Evolutionary conservation across 2,329 filamentous ascomycete genomes (phyloP).

Genomic region (Cytospora piceicola): DNA sequence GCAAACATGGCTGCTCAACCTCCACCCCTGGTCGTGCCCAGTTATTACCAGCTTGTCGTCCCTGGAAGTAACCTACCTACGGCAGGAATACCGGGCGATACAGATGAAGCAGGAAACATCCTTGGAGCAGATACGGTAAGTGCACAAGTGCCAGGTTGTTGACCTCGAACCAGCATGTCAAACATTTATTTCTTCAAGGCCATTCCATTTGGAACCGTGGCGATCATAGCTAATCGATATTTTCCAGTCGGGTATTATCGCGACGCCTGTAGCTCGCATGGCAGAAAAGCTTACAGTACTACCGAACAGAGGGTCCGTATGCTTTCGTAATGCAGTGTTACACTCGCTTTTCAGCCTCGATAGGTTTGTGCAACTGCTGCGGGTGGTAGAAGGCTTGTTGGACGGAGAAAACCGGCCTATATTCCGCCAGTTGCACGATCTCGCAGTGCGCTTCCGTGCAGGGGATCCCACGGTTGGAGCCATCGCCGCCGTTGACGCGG

Average conservation of each 20-base stretch:
- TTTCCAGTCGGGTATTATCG: neutral
- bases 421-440: neutral
- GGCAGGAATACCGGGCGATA: neutral
- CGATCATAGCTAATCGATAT: neutral
- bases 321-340: conserved; percentile 12
- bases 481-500: neutral
- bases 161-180: neutral
- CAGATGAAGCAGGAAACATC: neutral
- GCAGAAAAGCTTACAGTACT: neutral
- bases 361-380: neutral
- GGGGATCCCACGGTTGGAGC: neutral
- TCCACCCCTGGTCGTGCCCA: neutral
- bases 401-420: neutral
- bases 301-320: neutral
- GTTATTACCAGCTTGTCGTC: neutral
- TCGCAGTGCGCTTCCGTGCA: neutral
- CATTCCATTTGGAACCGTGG: neutral
- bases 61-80: neutral
- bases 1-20: conserved; percentile 3
- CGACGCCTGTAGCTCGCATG: neutral
- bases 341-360: conserved; percentile 12
- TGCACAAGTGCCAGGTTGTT: neutral
- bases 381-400: fast-evolving
- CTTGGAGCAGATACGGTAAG: neutral
- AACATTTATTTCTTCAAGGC: too few relatives aligned